Evolutionary conservation across 2,329 filamentous ascomycete species (phyloP).

Genomic region (Aspergillus transmontanensis): DNA sequence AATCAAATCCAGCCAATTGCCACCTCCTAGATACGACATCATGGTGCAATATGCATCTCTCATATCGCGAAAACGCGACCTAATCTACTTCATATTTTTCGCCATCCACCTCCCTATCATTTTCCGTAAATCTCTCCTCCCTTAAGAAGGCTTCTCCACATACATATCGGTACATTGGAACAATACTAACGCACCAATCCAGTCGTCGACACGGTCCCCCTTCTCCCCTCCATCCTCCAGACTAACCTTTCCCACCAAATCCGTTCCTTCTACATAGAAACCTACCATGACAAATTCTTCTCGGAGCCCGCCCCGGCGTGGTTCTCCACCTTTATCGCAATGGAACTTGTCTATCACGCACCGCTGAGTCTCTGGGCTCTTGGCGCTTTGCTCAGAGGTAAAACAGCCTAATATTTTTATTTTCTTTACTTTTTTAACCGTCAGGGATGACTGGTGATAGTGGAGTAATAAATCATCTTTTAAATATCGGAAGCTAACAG

Average conservation of each 20-base stretch:
- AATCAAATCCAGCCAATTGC: background rate
- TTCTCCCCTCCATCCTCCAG: conserved; percentile 57
- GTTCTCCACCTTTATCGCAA: conserved; percentile 60
- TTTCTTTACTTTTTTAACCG: background rate
- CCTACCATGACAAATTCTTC: conserved; percentile 67
- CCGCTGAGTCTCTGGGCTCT: conserved; percentile 64
- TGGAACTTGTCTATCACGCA: conserved; percentile 64
- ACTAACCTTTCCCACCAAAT: conserved; percentile 54
- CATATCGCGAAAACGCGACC: conserved; percentile 40
- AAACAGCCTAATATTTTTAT: background rate
- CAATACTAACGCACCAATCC: background rate
- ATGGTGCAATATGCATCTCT: conserved; percentile 21
- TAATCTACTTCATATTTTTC: conserved; percentile 61
- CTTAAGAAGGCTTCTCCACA: background rate
- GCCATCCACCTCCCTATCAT: conserved; percentile 63
- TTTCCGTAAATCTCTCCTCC: conserved; percentile 49
- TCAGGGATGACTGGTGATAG: background rate
- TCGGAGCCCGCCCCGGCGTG: conserved; percentile 56
- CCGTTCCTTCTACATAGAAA: conserved; percentile 60
- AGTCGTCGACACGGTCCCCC: conserved; percentile 64
- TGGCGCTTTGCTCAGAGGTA: conserved; percentile 56
- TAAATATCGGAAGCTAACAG: background rate
- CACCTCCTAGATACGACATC: conserved; percentile 4
- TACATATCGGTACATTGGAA: background rate
- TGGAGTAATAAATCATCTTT: background rate